Evolutionary conservation across 306 rosid genomes (phyloP), one percentile per base, ranked within the genome.

Genomic region (Quercus agrifolia): DNA sequence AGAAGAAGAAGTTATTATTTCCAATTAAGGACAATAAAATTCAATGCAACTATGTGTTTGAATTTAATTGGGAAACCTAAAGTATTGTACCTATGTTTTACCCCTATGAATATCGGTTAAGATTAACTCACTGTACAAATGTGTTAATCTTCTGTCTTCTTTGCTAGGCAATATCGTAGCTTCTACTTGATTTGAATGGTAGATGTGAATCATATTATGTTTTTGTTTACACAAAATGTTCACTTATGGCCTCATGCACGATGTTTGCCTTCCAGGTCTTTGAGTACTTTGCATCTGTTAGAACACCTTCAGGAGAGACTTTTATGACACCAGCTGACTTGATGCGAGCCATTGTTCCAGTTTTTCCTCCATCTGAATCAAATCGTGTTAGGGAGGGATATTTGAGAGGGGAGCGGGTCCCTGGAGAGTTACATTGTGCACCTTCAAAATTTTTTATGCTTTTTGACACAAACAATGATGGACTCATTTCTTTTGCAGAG

Each of bases 401-500:
- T 71, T 62, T 94, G 25, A 77, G 82, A 82, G 97, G 98, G 69
- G 97, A 94, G 71, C 77, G 85, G 81, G 77, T 77, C 66, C 87
- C 95, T 1, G 89, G 90, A 30, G 75, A 88, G 70, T 54, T 85
- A 54, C 82, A 72, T 2, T 92, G 91, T 54, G 80, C 75, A 28
- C 89, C 96, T 84, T 92, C 98, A 3, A 21, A 87, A 0, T 90
- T 92, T 58, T 94, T 92, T 71, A 88, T 92, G 97, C 97, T 94
- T 57, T 94, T 92, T 41, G 98, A 94, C 89, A 90, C 91, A 2
- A 82, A 94, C 62, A 86, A 56, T 55, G 98, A 94, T 75, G 97
- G 98, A n/a, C 96, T 89, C 70, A 89, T 94, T 72, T 92, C 97
- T 66, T 94, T 90, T 64, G 20, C 84, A 1, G 98, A 94, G 97